Base-by-base conservation (phyloP, 163 green algal genomes). In the Chlamydomonas reinhardtii region DNA sequence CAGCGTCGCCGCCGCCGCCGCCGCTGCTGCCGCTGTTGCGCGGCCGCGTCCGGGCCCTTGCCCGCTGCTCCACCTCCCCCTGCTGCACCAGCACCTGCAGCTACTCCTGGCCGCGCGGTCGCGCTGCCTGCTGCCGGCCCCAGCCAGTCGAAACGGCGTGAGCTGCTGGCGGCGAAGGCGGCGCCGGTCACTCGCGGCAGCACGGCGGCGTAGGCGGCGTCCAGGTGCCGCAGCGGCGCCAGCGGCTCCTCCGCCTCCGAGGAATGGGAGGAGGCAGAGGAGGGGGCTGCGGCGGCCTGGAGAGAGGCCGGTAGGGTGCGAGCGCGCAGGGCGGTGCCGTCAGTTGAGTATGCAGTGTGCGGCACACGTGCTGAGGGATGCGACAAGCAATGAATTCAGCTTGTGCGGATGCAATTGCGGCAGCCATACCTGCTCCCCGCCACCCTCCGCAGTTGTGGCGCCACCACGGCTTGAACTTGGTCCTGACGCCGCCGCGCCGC, bases 111-210 rank as follows among this genome's bases (percentile, higher is more conserved):
- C n/a, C n/a, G n/a, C n/a, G n/a, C n/a, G n/a, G n/a, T n/a, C 39
- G 39, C 39, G 39, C 39, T 8, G 39, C 39, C 39, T 15, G 74
- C 31, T 34, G 56, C 56, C 16, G 76, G 0, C 6, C 12, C 12
- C 48, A 87, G 72, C 82, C 82, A 87, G 82, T 75, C 82, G n/a
- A 87, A 25, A 43, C 72, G 82, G n/a, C 61, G 82, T 22, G 31
- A 25, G 35, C 27, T 27, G 8, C 17, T 35, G 16, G 59, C 32
- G 81, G 70, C 77, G 69, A 85, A 71, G 68, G 56, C 15, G 31
- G 81, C 71, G 35, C 37, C 66, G 0, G 72, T 24, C 8, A 59
- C n/a, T 2, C 82, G 82, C 22, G 82, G 82, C 72, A 87, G 72
- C 5, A 87, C 82, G n/a, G 72, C 82, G 19, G 31, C 29, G 22